phyloP scores from a whole-genome alignment of 2,329 filamentous ascomycete species.

The Clonostachys rhizophaga region DNA sequence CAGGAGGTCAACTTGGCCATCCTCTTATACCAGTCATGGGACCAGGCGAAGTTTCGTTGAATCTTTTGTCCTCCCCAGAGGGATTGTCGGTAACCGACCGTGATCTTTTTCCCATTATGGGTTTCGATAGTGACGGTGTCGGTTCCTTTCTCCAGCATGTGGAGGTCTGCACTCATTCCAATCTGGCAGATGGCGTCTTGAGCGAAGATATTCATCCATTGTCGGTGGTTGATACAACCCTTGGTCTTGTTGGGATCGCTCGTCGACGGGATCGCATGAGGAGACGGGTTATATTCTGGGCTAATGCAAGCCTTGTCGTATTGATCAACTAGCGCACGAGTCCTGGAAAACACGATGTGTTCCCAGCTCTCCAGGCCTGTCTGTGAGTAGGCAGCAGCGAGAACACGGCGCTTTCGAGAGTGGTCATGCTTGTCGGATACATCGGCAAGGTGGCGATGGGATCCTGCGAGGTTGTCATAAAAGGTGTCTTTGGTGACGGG shows the following conservation, averaged over 20 bases:
- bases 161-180: neutral
- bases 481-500: constrained; percentile 42
- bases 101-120: neutral
- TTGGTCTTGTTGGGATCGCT: constrained; percentile 13
- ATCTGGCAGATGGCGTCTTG: constrained; percentile 51
- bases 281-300: neutral
- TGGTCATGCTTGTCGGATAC: constrained; percentile 47
- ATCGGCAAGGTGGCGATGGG: constrained; percentile 46
- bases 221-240: constrained; percentile 31
- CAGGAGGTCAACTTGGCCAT: constrained; percentile 39
- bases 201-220: constrained; percentile 50
- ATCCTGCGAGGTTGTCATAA: constrained; percentile 38
- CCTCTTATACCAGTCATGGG: constrained; percentile 6
- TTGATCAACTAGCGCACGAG: neutral
- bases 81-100: neutral
- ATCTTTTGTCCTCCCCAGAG: neutral
- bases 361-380: constrained; percentile 1
- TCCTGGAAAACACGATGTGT: constrained; percentile 1
- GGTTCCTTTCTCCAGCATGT: neutral
- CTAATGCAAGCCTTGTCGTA: neutral
- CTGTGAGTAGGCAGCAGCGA: constrained; percentile 30
- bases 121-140: neutral
- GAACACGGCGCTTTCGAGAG: constrained; percentile 41
- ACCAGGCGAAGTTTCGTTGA: neutral
- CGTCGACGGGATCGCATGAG: neutral